Conservation (phyloP, 2,329 filamentous ascomycete genomes). For the Bertia moriformis region DNA sequence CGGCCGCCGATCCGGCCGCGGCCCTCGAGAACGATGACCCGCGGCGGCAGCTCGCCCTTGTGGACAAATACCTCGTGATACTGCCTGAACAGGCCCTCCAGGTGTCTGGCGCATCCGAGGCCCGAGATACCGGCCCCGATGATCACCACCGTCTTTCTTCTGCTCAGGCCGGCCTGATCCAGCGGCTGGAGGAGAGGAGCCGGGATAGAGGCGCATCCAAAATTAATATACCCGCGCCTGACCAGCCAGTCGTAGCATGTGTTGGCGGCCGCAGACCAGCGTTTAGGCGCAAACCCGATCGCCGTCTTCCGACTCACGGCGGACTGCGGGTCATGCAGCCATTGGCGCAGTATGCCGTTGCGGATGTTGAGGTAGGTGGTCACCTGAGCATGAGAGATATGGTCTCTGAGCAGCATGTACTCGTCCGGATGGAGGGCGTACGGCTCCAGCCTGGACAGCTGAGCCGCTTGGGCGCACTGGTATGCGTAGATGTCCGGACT, state of each 20-base stretch:
- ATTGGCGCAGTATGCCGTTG: constrained; percentile 82
- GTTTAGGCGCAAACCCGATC: constrained; percentile 73
- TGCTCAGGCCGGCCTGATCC: too few species aligned
- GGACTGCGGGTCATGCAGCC: constrained; percentile 74
- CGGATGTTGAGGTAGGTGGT: constrained; percentile 92
- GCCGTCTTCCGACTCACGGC: constrained; percentile 74
- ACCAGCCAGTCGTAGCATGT: constrained; percentile 87
- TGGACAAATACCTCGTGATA: constrained; percentile 55
- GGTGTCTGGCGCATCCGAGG: constrained; percentile 76
- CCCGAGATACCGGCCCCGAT: constrained; percentile 92
- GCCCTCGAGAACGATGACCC: constrained; percentile 72
- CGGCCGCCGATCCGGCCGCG: constrained; percentile 76
- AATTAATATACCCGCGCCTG: constrained; percentile 88
- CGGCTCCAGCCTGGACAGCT: constrained; percentile 77
- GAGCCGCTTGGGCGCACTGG: constrained; percentile 79
- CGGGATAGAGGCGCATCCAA: constrained; percentile 71
- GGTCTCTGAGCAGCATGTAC: constrained; percentile 63
- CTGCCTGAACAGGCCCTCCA: constrained; percentile 74
- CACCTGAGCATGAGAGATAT: constrained; percentile 77
- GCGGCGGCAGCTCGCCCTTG: constrained; percentile 53
- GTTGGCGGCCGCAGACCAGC: constrained; percentile 78
- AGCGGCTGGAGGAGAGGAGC: constrained; percentile 23
- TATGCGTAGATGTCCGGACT: constrained; percentile 67
- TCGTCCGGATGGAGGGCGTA: constrained; percentile 78
- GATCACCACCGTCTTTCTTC: constrained; percentile 71